Percentiles rank a stretch among this genome's conserved stretches.
phyloP scores from a whole-genome alignment of 805 yeast genomes.

The Blastobotrys terrestris region DNA sequence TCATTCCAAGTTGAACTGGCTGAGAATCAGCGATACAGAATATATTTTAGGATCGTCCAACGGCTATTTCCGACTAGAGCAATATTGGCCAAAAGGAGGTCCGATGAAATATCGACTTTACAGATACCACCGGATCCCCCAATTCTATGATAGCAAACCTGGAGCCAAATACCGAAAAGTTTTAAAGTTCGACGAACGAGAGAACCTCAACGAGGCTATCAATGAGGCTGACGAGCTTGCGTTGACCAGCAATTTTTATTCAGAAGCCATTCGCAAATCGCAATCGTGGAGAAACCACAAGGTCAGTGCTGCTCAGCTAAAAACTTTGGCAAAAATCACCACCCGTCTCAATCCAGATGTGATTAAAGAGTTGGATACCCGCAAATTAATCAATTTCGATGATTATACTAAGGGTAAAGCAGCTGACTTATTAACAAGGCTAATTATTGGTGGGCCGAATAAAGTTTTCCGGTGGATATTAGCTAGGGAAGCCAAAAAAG shows the following conservation, averaged over 20 bases:
- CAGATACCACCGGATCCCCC: constrained; percentile 2
- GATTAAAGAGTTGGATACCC: not conserved
- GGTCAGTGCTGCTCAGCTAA: not conserved
- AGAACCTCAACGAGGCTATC: not conserved
- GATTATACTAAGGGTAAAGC: not conserved
- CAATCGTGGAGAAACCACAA: not conserved
- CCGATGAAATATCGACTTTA: constrained; percentile 1
- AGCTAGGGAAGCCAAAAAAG: not conserved
- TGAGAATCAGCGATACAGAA: not conserved
- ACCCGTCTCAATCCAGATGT: constrained; percentile 2
- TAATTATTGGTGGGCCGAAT: not conserved
- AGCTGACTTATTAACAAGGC: not conserved
- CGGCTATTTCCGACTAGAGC: constrained; percentile 1
- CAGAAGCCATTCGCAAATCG: not conserved
- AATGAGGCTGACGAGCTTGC: not conserved
- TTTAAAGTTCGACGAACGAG: not conserved
- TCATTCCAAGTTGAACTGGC: constrained; percentile 2
- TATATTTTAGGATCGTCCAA: not conserved
- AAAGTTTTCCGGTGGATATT: constrained; percentile 1
- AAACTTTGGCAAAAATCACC: not conserved
- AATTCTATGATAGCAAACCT: not conserved
- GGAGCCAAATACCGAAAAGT: constrained; percentile 1
- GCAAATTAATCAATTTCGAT: not conserved
- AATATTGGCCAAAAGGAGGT: not conserved
- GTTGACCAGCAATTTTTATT: not conserved